These are phyloP conservation scores for Paracoccidioides lutzii DNA, from an alignment of 2,329 filamentous ascomycete genomes.

Conservation along the genomic window DNA sequence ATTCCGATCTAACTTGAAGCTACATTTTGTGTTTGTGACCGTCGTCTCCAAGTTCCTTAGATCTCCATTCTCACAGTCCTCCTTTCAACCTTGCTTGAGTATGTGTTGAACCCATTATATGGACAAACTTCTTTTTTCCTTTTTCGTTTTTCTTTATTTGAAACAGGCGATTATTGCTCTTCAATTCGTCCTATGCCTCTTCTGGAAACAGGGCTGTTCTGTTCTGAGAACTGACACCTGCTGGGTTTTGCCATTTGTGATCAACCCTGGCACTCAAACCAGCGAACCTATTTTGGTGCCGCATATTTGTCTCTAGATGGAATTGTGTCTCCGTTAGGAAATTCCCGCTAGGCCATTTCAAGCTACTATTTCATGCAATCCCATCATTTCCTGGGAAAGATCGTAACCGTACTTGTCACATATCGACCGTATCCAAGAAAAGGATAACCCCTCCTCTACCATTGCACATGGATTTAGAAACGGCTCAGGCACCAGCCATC, in stretches of 20 bases:
- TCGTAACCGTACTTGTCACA: not conserved
- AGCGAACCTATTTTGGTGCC: constrained; percentile 2
- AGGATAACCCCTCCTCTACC: constrained; percentile 2
- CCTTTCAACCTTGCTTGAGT: not conserved
- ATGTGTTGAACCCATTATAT: not conserved
- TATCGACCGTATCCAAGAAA: not conserved
- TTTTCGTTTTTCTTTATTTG: constrained; percentile 1
- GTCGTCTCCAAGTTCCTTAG: not conserved
- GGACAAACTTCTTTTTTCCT: not conserved
- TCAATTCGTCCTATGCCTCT: not conserved
- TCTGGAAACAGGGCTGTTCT: not conserved
- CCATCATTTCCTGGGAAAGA: not conserved
- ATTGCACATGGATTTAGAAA: constrained; percentile 10
- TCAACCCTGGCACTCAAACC: constrained; percentile 8
- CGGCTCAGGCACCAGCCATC: constrained; percentile 10
- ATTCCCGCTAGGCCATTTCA: constrained; percentile 3
- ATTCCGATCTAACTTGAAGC: not conserved
- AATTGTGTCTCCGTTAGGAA: constrained; percentile 6
- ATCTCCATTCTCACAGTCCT: not conserved
- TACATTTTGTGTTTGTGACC: not conserved
- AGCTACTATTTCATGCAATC: constrained; percentile 4
- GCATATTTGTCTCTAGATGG: constrained; percentile 5
- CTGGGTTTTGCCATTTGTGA: constrained; percentile 11
- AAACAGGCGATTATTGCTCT: constrained; percentile 3
- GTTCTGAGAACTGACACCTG: constrained; percentile 10